Evolutionary conservation across 768 basidiomycete genomes (phyloP).

Genomic region (Cystobasidiopsis lactophilus): DNA sequence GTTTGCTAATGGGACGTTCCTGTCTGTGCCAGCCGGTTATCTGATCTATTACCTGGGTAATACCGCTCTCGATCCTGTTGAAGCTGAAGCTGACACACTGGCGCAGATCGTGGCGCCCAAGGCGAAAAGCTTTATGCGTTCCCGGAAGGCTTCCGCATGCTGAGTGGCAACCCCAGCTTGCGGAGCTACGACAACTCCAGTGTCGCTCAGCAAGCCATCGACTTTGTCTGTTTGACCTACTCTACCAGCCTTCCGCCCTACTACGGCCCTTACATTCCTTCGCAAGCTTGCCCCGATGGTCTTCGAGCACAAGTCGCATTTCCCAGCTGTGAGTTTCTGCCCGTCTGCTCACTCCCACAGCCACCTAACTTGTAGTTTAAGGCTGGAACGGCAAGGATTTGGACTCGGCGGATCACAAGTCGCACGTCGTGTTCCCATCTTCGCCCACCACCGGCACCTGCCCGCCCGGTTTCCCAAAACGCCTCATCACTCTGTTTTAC

Average conservation of each 20-base stretch:
- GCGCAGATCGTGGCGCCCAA: neutral
- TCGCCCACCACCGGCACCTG: slow-evolving; percentile 14
- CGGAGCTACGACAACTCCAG: slow-evolving; percentile 31
- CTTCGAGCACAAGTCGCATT: slow-evolving; percentile 17
- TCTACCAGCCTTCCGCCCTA: slow-evolving; percentile 2
- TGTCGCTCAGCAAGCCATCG: slow-evolving; percentile 28
- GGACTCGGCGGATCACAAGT: slow-evolving; percentile 27
- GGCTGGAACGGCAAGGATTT: slow-evolving; percentile 30
- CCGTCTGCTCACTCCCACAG: neutral
- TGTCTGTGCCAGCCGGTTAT: slow-evolving; percentile 15
- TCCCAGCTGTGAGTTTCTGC: neutral
- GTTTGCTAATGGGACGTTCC: slow-evolving; percentile 21
- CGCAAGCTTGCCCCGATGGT: slow-evolving; percentile 18
- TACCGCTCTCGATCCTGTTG: too few relatives aligned
- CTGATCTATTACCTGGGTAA: slow-evolving; percentile 22
- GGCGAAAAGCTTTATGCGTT: slow-evolving; percentile 1
- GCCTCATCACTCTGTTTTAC: slow-evolving; percentile 16
- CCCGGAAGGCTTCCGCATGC: slow-evolving; percentile 22
- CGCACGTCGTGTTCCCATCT: slow-evolving; percentile 26
- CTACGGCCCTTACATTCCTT: slow-evolving; percentile 5
- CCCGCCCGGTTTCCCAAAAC: slow-evolving; percentile 13
- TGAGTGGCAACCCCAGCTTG: slow-evolving; percentile 32
- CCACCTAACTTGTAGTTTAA: neutral
- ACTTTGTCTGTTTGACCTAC: slow-evolving; percentile 27
- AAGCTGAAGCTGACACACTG: too few relatives aligned